Conservation (phyloP, 1,284 basidiomycete species). For the Rhodotorula sp. region DNA sequence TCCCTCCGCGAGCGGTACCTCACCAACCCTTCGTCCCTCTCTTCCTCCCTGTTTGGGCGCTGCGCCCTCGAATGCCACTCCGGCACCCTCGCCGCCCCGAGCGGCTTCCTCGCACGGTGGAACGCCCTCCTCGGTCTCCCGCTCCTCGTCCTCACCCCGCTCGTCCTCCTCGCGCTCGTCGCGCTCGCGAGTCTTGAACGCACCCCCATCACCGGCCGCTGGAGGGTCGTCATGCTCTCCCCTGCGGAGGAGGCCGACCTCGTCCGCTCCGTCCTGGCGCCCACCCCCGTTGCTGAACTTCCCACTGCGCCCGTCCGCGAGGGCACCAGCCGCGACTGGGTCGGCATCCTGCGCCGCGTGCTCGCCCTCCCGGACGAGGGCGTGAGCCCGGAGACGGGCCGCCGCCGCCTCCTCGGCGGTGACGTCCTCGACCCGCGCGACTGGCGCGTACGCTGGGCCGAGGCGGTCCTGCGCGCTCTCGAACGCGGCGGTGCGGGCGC, state of each 20-base stretch:
- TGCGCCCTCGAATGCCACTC: slow-evolving; percentile 1
- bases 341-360: slow-evolving; percentile 41
- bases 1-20: slow-evolving; percentile 20
- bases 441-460: slow-evolving; percentile 42
- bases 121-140: slow-evolving; percentile 30
- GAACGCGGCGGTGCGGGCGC: slow-evolving; percentile 21
- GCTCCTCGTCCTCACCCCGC: slow-evolving; percentile 26
- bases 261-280: slow-evolving; percentile 25
- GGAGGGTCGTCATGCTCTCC: slow-evolving; percentile 42
- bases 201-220: slow-evolving; percentile 45
- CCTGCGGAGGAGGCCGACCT: slow-evolving; percentile 43
- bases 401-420: slow-evolving; percentile 42
- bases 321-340: slow-evolving; percentile 42
- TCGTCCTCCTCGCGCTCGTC: slow-evolving; percentile 41
- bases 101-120: slow-evolving; percentile 8
- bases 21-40: slow-evolving; percentile 29
- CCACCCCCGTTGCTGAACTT: background rate
- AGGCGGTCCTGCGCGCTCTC: slow-evolving; percentile 39
- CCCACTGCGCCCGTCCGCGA: background rate
- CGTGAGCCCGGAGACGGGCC: slow-evolving; percentile 20
- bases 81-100: background rate
- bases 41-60: slow-evolving; percentile 15
- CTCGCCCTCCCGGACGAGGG: slow-evolving; percentile 42
- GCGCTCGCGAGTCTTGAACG: slow-evolving; percentile 39
- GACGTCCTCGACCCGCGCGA: slow-evolving; percentile 44